phyloP scores from a whole-genome alignment of 225 moss, liverwort and hornwort genomes.

The Polytrichum formosum region DNA sequence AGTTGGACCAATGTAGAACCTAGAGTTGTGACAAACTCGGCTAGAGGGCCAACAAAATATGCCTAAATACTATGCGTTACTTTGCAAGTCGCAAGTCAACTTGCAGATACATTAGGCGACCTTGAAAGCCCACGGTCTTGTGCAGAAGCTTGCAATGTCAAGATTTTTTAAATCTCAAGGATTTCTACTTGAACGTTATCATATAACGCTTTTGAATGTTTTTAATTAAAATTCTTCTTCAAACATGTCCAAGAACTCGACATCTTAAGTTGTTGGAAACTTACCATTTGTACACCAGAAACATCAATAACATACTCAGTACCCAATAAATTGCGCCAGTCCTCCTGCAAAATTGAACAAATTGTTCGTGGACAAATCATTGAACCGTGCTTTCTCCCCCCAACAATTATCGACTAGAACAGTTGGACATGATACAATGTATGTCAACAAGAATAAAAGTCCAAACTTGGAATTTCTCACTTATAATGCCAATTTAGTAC shows the following conservation, averaged over 20 bases:
- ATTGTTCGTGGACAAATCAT: neutral
- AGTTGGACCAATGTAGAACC: too few relatives aligned
- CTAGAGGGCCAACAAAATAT: too few relatives aligned
- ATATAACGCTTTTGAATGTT: neutral
- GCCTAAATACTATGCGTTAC: too few relatives aligned
- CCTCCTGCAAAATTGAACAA: constrained; percentile 9
- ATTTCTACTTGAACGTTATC: neutral
- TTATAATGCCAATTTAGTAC: too few relatives aligned
- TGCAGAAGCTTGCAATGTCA: neutral
- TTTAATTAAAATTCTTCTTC: too few relatives aligned
- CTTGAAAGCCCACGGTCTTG: neutral
- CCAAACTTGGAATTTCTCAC: neutral
- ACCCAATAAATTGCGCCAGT: constrained; percentile 14
- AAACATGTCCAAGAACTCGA: neutral
- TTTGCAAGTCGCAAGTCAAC: neutral
- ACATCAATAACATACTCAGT: constrained; percentile 28
- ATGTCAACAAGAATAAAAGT: neutral
- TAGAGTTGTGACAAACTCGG: too few relatives aligned
- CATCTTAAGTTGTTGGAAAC: neutral
- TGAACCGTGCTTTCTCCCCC: neutral
- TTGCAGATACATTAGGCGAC: neutral
- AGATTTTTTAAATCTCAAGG: neutral
- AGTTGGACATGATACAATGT: neutral
- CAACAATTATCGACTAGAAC: neutral
- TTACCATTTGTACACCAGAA: constrained; percentile 25